Evolutionary conservation across 208 protist genomes (phyloP).

Genomic region (Leishmania major): DNA sequence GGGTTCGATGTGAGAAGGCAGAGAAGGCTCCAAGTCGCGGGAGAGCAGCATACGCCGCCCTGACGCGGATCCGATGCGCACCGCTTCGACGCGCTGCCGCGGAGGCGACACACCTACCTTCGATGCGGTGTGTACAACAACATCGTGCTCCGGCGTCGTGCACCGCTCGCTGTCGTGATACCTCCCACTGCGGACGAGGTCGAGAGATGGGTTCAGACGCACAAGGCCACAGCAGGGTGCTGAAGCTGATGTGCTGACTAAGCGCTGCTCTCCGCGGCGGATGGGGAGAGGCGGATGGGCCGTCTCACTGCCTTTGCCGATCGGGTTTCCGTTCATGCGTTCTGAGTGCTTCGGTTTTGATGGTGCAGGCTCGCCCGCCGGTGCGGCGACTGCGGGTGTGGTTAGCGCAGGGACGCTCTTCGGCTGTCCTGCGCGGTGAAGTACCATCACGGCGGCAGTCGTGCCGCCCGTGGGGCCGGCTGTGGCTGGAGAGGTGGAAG

Average conservation of each 20-base stretch:
- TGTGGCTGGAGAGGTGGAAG: background rate
- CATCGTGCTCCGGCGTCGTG: slow-evolving; percentile 31
- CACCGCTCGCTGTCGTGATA: background rate
- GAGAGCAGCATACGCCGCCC: slow-evolving; percentile 25
- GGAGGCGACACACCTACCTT: slow-evolving; percentile 35
- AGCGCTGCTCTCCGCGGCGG: slow-evolving; percentile 30
- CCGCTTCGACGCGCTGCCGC: slow-evolving; percentile 49
- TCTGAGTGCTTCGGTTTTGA: background rate
- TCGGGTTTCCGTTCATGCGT: background rate
- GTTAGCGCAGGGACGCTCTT: background rate
- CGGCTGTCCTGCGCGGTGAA: background rate
- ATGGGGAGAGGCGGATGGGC: slow-evolving; percentile 1
- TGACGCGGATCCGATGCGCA: slow-evolving; percentile 33
- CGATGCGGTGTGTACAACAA: slow-evolving; percentile 35
- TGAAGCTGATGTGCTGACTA: slow-evolving; percentile 9
- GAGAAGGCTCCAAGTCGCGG: slow-evolving; percentile 10
- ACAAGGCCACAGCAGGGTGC: slow-evolving; percentile 8
- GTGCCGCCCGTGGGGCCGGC: background rate
- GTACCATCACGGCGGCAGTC: background rate
- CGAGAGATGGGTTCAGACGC: slow-evolving; percentile 6
- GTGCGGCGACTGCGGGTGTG: background rate
- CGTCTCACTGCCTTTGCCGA: background rate
- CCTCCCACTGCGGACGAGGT: background rate
- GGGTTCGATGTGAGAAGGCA: slow-evolving; percentile 5
- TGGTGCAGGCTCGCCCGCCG: background rate